These are phyloP conservation scores for Coemansia sp. DNA, from an alignment of 192 early-diverging fungal genomes.

Conservation along the genomic window DNA sequence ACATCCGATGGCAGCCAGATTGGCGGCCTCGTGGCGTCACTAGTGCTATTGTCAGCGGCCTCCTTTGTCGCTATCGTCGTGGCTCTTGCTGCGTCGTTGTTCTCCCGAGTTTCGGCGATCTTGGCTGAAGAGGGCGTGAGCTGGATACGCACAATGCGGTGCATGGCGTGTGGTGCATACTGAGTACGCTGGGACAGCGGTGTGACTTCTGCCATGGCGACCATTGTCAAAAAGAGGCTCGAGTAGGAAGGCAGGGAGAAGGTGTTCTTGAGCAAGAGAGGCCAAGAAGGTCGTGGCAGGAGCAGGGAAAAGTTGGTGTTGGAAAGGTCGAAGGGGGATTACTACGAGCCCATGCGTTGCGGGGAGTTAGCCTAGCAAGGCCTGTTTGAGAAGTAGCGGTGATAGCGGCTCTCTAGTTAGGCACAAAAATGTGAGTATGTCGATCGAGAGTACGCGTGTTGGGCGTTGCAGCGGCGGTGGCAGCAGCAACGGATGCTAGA, in stretches of 20 bases:
- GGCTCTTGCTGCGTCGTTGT: not conserved
- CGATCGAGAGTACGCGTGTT: not conserved
- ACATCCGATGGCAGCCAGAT: constrained; percentile 40
- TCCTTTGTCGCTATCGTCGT: not conserved
- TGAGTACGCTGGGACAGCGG: not conserved
- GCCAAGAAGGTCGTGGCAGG: not conserved
- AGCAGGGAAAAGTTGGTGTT: not conserved
- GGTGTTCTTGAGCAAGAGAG: not conserved
- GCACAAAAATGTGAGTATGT: not conserved
- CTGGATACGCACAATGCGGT: constrained; percentile 16
- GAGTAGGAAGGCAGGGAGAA: not conserved
- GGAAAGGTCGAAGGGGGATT: constrained; percentile 10
- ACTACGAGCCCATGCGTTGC: constrained; percentile 23
- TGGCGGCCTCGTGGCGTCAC: not conserved
- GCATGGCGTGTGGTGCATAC: constrained; percentile 7
- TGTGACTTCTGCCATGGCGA: constrained; percentile 1
- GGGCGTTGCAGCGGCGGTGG: too few relatives aligned
- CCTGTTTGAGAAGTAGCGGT: not conserved
- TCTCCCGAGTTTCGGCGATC: not conserved
- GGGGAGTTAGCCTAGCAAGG: constrained; percentile 6
- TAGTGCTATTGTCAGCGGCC: not conserved
- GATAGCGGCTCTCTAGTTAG: not conserved
- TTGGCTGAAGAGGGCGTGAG: not conserved
- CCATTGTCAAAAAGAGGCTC: not conserved
- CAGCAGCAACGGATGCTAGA: too few relatives aligned